phyloP scores from a whole-genome alignment of 352 stramenopile species.

The Globisporangium parvum region DNA sequence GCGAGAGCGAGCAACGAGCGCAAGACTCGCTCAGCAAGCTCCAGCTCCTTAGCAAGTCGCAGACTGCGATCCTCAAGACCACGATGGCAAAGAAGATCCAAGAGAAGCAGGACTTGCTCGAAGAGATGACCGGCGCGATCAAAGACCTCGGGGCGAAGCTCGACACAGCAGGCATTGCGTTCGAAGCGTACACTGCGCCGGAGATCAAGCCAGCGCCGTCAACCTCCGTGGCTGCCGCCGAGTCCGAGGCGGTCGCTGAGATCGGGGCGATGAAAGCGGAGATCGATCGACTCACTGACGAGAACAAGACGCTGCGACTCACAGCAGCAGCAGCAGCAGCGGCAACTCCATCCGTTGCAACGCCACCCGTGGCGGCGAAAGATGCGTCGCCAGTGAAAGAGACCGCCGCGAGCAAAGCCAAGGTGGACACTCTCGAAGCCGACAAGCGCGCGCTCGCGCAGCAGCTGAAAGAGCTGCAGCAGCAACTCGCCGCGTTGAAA shows the following conservation, averaged over 20 bases:
- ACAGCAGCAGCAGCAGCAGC: slow-evolving; percentile 10
- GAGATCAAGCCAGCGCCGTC: slow-evolving; percentile 4
- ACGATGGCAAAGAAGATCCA: slow-evolving; percentile 80
- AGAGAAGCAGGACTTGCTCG: slow-evolving; percentile 51
- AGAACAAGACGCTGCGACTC: slow-evolving; percentile 50
- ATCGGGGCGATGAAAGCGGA: slow-evolving; percentile 68
- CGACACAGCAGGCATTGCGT: slow-evolving; percentile 33
- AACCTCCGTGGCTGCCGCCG: slow-evolving; percentile 7
- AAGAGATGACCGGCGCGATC: slow-evolving; percentile 60
- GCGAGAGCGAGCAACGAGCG: slow-evolving; percentile 61
- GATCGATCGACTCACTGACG: slow-evolving; percentile 61
- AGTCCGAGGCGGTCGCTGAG: slow-evolving; percentile 49
- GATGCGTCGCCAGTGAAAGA: slow-evolving; percentile 9
- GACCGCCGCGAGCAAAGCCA: slow-evolving; percentile 26
- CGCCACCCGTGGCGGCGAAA: neutral
- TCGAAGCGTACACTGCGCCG: slow-evolving; percentile 24
- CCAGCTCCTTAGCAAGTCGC: slow-evolving; percentile 78
- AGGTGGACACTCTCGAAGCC: slow-evolving; percentile 38
- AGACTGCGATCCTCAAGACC: slow-evolving; percentile 79
- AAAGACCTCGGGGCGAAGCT: slow-evolving; percentile 63
- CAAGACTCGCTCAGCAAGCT: slow-evolving; percentile 80
- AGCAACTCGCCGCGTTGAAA: slow-evolving; percentile 37
- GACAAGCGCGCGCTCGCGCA: slow-evolving; percentile 53
- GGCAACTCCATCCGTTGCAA: neutral
- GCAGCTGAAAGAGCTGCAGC: slow-evolving; percentile 57